Conservation (phyloP, 148 eudicot genomes). For the Rhododendron williamsianum region DNA sequence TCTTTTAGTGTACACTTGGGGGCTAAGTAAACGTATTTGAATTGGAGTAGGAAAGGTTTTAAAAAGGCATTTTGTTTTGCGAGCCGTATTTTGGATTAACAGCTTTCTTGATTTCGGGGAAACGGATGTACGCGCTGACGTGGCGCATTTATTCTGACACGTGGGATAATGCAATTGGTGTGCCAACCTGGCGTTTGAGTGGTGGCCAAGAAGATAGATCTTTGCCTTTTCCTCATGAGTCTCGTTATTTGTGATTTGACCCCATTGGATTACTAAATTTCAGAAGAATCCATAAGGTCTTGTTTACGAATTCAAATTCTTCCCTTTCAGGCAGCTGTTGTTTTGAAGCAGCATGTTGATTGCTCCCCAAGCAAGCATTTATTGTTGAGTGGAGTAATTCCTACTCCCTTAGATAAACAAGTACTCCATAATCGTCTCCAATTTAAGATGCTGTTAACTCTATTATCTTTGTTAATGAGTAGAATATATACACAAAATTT, state of each 20-base stretch:
- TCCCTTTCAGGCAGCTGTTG: too few species aligned
- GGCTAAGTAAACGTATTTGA: not conserved
- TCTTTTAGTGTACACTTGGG: slow-evolving; percentile 5
- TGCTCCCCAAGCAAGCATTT: too few species aligned
- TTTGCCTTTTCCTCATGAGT: not conserved
- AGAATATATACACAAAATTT: too few species aligned
- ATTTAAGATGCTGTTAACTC: too few species aligned
- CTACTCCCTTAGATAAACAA: too few species aligned
- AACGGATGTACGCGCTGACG: not conserved
- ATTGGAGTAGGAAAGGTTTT: not conserved
- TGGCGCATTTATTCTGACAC: not conserved
- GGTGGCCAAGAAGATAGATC: not conserved
- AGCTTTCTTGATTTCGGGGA: not conserved
- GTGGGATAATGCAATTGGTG: not conserved
- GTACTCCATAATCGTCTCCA: too few species aligned
- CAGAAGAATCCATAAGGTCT: too few species aligned
- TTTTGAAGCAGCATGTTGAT: too few species aligned
- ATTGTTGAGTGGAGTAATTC: too few species aligned
- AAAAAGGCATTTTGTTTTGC: not conserved
- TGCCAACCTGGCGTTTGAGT: not conserved
- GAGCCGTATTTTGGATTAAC: not conserved
- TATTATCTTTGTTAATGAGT: too few species aligned
- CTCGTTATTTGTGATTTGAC: not conserved
- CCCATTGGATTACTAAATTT: not conserved
- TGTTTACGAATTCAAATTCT: too few species aligned